These are phyloP conservation scores for Taxillus chinensis DNA, from an alignment of 164 flowering plant genomes.

Conservation along the genomic window DNA sequence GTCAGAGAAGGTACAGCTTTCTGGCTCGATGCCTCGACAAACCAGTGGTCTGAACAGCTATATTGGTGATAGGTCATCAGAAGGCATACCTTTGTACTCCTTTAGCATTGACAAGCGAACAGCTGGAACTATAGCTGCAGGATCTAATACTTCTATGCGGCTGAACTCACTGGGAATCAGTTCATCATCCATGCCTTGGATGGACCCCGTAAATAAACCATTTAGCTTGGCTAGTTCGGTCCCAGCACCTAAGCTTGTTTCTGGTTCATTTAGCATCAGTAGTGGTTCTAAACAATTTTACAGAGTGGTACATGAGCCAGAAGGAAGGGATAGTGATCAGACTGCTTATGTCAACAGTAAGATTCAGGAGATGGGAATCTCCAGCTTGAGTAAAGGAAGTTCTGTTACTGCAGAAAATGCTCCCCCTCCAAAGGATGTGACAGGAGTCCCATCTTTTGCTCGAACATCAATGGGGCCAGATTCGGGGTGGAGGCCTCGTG, in stretches of 20 bases:
- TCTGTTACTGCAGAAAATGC: conserved; percentile 34
- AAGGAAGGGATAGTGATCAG: conserved; percentile 61
- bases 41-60: conserved; percentile 51
- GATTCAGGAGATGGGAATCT: conserved; percentile 51
- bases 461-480: conserved; percentile 61
- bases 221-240: conserved; percentile 63
- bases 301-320: conserved; percentile 81
- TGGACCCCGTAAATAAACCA: conserved; percentile 62
- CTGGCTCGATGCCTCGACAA: conserved; percentile 75
- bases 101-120: conserved; percentile 64
- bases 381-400: conserved; percentile 42
- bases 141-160: conserved; percentile 50
- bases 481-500: conserved; percentile 96
- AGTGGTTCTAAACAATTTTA: conserved; percentile 59
- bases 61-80: conserved; percentile 58
- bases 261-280: conserved; percentile 63
- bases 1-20: conserved; percentile 74
- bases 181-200: conserved; percentile 71
- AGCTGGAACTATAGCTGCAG: conserved; percentile 31
- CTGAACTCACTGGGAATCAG: conserved; percentile 44
- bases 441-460: conserved; percentile 41
- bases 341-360: conserved; percentile 33
- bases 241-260: conserved; percentile 68
- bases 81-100: conserved; percentile 90
- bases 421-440: conserved; percentile 36